Evolutionary conservation across 2,329 filamentous ascomycete species (phyloP), one percentile per base, ranked within the genome.

Genomic region (Ambrosiella cleistominuta): DNA sequence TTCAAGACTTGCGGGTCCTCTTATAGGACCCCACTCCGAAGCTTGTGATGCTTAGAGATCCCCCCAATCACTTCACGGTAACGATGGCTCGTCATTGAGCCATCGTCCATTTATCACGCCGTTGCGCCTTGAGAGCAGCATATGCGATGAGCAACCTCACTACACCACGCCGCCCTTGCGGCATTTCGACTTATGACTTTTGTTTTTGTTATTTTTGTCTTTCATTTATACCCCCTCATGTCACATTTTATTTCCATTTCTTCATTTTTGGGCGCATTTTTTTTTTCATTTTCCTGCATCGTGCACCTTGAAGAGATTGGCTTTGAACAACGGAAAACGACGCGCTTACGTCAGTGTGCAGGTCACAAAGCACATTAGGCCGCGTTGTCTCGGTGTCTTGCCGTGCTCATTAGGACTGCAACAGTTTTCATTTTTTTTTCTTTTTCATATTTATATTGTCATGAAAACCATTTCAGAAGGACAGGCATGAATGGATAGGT

Each of bases 161-260:
- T 27, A 27, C 4, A 27, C 27, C 27, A 5, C 27, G 27, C 3
- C 27, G 27, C 4, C 27, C 27, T 27, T 27, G 27, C 27, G 27
- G 27, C 27, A 27, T 27, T 27, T 27, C 27, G 4, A 55, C 39
- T 7, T 44, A 13, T 7, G 15, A 13, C 4, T 27, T 35, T 44
- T 42, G 42, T 40, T 17, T 36, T 40, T 51, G 9, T 42, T 55
- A 37, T 55, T 19, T 44, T 44, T 40, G 38, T 44, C 13, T 51
- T 27, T 49, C 51, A 11, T 49, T 58, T 52, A 54, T 58, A 57
- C 56, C 56, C 56, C 27, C 17, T 44, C 42, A 35, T 56, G 45
- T 51, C 56, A 51, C 47, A 15, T 42, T 49, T 39, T 27, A 15
- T 51, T 57, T 38, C 39, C 37, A n/a, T n/a, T n/a, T n/a, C 37